Base-by-base conservation (phyloP, 2,329 filamentous ascomycete species). In the Phoma sp. region DNA sequence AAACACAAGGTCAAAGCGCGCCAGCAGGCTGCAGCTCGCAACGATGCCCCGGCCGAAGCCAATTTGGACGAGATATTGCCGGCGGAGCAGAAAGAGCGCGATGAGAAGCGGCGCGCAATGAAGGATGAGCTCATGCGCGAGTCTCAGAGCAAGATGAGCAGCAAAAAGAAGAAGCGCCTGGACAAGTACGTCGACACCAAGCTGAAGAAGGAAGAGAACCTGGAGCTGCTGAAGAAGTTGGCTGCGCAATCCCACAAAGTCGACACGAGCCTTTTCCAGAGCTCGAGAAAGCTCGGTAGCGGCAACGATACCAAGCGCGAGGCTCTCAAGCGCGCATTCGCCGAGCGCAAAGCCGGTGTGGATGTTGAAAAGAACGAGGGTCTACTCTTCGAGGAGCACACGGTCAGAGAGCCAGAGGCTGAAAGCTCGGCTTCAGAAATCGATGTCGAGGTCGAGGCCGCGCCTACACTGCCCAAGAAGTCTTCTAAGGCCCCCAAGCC, bases 181-280 rank as follows among this genome's bases (percentile, higher is more conserved):
- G 85, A 89, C 62, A 88, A 89, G 68, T 89, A 89, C 61, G 86
- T 89, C 72, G 93, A 98, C 67, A 95, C 84, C 54, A 99, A 99
- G 81, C 80, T 99, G 40, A 90, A 88, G 74, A 97, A 96, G 74
- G 95, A 99, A 70, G 93, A 98, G 74, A 96, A 91, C 67, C 82
- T 90, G 25, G 89, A 87, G 52, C 79, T 99, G 27, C 82, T 98
- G 65, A 89, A 90, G 70, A 93, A 95, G 71, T 82, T 99, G 24
- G 90, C 90, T 14, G 82, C 86, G 57, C 83, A 86, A 49, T 37
- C 30, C 8, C 53, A 56, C 38, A 92, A 89, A 68, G 84, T 95
- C 62, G 93, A 98, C 71, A 96, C 91, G 1, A 90, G 84, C 58
- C 78, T 91, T 18, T 88, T 96, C 57, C 82, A 86, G 53, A 96